A percentile compares a stretch with the other conserved stretches of the same genome.
These are phyloP conservation scores for Scheffersomyces stipitis DNA, from an alignment of 805 yeast species.

Conservation along the genomic window DNA sequence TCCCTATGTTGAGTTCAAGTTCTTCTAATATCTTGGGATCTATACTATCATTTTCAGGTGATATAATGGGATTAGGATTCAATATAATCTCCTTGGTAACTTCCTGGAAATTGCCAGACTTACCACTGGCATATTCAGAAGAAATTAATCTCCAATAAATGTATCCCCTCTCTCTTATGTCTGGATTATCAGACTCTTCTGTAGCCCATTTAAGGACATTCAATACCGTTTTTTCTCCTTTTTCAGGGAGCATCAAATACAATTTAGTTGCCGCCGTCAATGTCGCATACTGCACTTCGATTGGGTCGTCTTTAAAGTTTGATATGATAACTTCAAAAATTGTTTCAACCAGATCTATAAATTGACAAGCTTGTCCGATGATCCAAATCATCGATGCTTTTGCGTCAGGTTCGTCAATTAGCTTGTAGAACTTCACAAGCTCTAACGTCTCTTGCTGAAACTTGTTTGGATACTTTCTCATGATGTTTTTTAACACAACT, in stretches of 20 bases:
- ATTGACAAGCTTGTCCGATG: conserved; percentile 64
- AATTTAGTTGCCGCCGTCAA: conserved; percentile 74
- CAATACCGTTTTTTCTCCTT: conserved; percentile 58
- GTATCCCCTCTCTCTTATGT: conserved; percentile 79
- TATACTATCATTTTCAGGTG: conserved; percentile 64
- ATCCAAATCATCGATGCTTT: conserved; percentile 82
- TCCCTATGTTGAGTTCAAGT: conserved; percentile 76
- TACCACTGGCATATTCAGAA: conserved; percentile 31
- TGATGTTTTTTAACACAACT: conserved; percentile 71
- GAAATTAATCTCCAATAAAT: conserved; percentile 84
- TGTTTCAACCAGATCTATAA: conserved; percentile 42
- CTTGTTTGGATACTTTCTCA: conserved; percentile 69
- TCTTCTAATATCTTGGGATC: conserved; percentile 76
- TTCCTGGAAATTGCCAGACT: conserved; percentile 40
- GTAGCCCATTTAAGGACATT: conserved; percentile 65
- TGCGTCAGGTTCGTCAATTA: conserved; percentile 73
- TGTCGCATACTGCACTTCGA: conserved; percentile 71
- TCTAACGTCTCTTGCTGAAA: conserved; percentile 38
- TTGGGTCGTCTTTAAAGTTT: conserved; percentile 59
- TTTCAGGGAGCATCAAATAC: conserved; percentile 55
- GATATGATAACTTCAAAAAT: conserved; percentile 42
- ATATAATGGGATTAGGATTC: conserved; percentile 61
- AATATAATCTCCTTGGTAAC: conserved; percentile 51
- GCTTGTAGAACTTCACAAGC: conserved; percentile 32
- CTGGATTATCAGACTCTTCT: conserved; percentile 78